Evolutionary conservation across 345 rosid genomes (phyloP), one percentile per base, ranked within the genome.

Genomic region (Hibiscus trionum): DNA sequence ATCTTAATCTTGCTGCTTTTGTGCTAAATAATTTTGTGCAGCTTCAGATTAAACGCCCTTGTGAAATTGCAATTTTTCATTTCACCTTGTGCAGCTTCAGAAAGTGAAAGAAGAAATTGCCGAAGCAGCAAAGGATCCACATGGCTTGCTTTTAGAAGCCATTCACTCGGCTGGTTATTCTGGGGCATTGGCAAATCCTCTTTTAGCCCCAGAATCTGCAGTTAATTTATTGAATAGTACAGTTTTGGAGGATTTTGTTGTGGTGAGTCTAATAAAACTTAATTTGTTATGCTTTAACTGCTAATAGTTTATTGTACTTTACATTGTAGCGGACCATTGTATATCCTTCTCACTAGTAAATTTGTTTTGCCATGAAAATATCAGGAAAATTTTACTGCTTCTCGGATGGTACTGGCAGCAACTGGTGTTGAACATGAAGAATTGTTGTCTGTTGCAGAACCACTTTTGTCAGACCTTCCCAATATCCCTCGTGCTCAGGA

Each of bases 131-230:
- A 85, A 86, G 50, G 91, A 95, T 37, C 99, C 92, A 47, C 88
- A 89, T 59, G 88, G 88, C 33, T 80, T 89, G 69, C 85, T 95
- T 29, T 66, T 90, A 82, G 97, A 95, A 81, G 91, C 91, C 19
- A 84, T 92, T 78, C 99, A 92, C 76, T 86, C 97, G 3, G 91
- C 90, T 60, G 99, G 86, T 72, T 95, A 83, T 81, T 77, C 86
- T 50, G 97, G 97, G 66, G 93, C 91, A 72, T 80, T 95, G 77
- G 93, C 91, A 33, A 92, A 92, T 86, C 96, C 97, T 46, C 86
- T 95, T 78, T 77, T 90, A 44, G 96, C 93, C 59, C 82, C 96
- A 29, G 97, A 90, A 77, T 88, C 97, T 72, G 87, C 96, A 24
- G 57, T 90, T 63, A 77, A 73, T 74, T 75, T 82, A 78, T 74